Evolutionary conservation across 1,284 basidiomycete species (phyloP), one percentile per base, ranked within the genome.

Genomic region (Waitea zeae): DNA sequence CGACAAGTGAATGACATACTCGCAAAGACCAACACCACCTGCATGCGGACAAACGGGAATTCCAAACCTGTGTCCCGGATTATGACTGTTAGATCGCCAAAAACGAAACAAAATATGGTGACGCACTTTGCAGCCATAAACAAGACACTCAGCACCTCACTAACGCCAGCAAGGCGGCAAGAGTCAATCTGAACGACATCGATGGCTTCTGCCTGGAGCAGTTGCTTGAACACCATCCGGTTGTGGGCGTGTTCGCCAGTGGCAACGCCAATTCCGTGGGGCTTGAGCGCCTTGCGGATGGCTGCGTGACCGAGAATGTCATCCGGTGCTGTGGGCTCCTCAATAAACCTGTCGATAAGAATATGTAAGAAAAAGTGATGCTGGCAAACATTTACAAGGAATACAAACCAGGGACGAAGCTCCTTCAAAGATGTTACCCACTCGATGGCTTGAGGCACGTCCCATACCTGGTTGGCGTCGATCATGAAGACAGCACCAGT

Each of bases 201-300:
- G 49, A 96, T 88, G 12, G 89, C 88, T 34, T 89, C 75, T 1
- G 89, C 82, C 52, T 93, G 89, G 9, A 96, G 63, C 12, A 96
- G 67, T 53, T 96, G 90, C 61, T 96, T 96, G 70, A 96, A 96
- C n/a, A 86, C 70, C 70, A 95, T 92, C 39, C 86, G 71, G 57
- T 93, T 95, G 56, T 93, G 90, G 2, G 86, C 88, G 50, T 96
- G 90, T 56, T 96, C 90, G 34, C 90, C 92, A 0, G 90, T 96
- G 2, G 92, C 90, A 31, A 96, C 92, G 34, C 88, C 87, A 42
- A 96, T 90, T 2, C 78, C 78, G 49, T 81, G 57, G 9, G 80
- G 81, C 51, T 80, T 80, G 40, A 93, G 65, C 3, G 70, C 81
- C 44, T 70, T 75, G 41, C 86, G 78, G 39, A 88, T 77, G 3